These are phyloP conservation scores for Haplographium delicatum DNA, from an alignment of 495 filamentous ascomycete species.

Conservation along the genomic window DNA sequence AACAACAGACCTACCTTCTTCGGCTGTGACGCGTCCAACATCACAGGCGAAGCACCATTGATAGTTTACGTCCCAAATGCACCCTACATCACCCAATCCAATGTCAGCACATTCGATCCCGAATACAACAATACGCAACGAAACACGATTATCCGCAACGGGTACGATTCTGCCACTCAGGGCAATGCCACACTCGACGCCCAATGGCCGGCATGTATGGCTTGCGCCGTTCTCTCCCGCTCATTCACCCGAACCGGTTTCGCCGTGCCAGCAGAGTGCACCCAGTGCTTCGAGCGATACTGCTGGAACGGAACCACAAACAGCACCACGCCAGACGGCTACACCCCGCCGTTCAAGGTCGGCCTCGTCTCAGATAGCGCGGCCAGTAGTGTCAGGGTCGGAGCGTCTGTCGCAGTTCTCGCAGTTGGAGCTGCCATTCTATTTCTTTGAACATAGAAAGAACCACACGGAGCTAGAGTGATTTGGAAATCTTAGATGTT, in stretches of 20 bases:
- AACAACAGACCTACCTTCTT: conserved; percentile 90
- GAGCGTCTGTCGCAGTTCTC: background rate
- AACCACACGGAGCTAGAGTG: too few species aligned
- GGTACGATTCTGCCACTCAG: conserved; percentile 74
- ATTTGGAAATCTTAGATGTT: too few species aligned
- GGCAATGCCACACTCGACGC: conserved; percentile 70
- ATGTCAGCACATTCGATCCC: conserved; percentile 67
- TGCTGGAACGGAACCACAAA: conserved; percentile 81
- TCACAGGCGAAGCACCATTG: conserved; percentile 53
- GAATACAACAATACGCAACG: conserved; percentile 57
- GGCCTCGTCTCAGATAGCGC: background rate
- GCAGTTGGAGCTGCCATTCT: background rate
- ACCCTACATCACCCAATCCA: conserved; percentile 68
- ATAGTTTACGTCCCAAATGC: conserved; percentile 88
- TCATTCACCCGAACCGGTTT: conserved; percentile 64
- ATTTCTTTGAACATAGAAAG: background rate
- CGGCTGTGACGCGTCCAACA: conserved; percentile 74
- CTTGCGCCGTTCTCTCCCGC: conserved; percentile 80
- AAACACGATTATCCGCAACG: conserved; percentile 76
- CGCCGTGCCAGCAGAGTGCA: conserved; percentile 60
- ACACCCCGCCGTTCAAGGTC: conserved; percentile 17
- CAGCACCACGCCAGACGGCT: conserved; percentile 26
- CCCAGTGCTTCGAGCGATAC: conserved; percentile 68
- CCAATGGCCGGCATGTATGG: conserved; percentile 75
- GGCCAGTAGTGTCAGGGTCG: background rate